Conservation (phyloP, 805 yeast genomes). For the Pichia phayaonensis region DNA sequence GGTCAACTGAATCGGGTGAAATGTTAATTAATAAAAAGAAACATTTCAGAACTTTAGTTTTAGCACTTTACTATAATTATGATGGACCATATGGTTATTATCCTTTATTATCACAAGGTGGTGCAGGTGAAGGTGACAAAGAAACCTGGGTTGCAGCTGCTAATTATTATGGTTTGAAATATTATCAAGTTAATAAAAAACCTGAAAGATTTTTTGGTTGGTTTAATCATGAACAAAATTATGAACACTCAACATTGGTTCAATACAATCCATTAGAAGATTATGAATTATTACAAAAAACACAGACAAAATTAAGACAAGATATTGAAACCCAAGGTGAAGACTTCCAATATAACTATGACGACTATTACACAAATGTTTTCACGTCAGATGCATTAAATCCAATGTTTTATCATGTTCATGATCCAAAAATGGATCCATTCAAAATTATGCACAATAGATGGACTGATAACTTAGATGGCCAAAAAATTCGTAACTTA, state of each 20-base stretch:
- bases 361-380: conserved; percentile 18
- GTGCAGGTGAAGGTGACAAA: conserved; percentile 76
- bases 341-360: conserved; percentile 23
- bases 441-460: conserved; percentile 30
- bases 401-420: conserved; percentile 38
- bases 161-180: conserved; percentile 38
- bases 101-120: conserved; percentile 49
- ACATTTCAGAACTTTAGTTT: conserved; percentile 46
- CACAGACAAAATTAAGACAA: conserved; percentile 15
- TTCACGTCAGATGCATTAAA: conserved; percentile 24
- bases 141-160: conserved; percentile 75
- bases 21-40: conserved; percentile 46
- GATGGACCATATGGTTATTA: conserved; percentile 56
- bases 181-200: conserved; percentile 45
- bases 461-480: conserved; percentile 24
- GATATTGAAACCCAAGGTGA: conserved; percentile 20
- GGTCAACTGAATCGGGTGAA: conserved; percentile 64
- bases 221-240: conserved; percentile 26
- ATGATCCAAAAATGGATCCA: conserved; percentile 49
- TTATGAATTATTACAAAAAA: conserved; percentile 21
- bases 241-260: conserved; percentile 26
- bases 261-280: conserved; percentile 21
- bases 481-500: conserved; percentile 26
- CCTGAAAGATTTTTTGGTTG: conserved; percentile 29
- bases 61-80: conserved; percentile 52